Evolutionary conservation across 2,329 filamentous ascomycete species (phyloP).

Genomic region (Aspergillus bombycis): DNA sequence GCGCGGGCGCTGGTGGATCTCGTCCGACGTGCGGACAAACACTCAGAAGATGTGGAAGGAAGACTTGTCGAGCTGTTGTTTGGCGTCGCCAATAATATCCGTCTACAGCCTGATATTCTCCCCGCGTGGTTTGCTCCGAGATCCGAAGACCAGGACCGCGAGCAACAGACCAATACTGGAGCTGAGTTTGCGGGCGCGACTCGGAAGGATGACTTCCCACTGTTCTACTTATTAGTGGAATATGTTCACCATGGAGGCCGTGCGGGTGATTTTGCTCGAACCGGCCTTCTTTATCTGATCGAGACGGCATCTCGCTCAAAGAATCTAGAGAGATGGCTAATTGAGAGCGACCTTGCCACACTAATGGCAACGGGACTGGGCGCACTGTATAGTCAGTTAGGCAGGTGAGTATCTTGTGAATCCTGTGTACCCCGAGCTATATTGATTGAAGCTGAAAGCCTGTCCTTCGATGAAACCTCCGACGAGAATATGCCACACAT

Average conservation of each 20-base stretch:
- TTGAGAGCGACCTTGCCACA: slow-evolving; percentile 93
- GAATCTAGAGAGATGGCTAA: slow-evolving; percentile 89
- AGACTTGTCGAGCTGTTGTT: slow-evolving; percentile 92
- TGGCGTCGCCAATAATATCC: slow-evolving; percentile 94
- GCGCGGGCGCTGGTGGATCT: slow-evolving; percentile 86
- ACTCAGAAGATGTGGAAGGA: slow-evolving; percentile 79
- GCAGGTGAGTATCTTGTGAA: slow-evolving; percentile 50
- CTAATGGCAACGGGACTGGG: slow-evolving; percentile 96
- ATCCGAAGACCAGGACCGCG: slow-evolving; percentile 41
- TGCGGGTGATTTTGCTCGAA: slow-evolving; percentile 93
- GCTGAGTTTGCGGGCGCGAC: slow-evolving; percentile 81
- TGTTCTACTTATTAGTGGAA: slow-evolving; percentile 94
- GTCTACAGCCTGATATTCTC: slow-evolving; percentile 82
- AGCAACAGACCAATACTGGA: slow-evolving; percentile 51
- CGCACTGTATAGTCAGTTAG: slow-evolving; percentile 71
- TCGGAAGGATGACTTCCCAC: slow-evolving; percentile 87
- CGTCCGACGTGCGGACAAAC: slow-evolving; percentile 68
- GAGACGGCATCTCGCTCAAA: slow-evolving; percentile 85
- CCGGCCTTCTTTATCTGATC: slow-evolving; percentile 91
- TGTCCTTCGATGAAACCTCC: slow-evolving; percentile 70
- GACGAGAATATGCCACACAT: slow-evolving; percentile 75
- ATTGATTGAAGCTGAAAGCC: slow-evolving; percentile 60
- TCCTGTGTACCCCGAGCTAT: slow-evolving; percentile 60
- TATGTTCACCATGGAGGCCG: slow-evolving; percentile 96
- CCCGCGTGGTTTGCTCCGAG: slow-evolving; percentile 85